phyloP scores from a whole-genome alignment of 176 grass and related monocot species.

The Lolium multiflorum region DNA sequence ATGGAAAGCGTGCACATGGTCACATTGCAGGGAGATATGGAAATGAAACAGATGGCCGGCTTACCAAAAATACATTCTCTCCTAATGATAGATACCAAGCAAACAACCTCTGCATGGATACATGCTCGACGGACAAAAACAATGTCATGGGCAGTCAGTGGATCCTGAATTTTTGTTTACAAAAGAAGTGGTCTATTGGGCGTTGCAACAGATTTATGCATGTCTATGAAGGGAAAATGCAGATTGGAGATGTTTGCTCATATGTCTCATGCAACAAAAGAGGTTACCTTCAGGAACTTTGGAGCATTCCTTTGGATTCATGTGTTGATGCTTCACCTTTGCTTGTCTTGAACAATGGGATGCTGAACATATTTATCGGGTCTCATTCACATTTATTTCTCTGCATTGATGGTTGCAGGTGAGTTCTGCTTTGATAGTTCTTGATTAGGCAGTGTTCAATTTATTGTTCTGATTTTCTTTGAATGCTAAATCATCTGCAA shows the following conservation, averaged over 20 bases:
- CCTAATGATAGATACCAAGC: constrained; percentile 12
- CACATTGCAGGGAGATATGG: constrained; percentile 14
- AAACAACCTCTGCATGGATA: not conserved
- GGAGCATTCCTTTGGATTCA: constrained; percentile 75
- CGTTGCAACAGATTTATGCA: constrained; percentile 69
- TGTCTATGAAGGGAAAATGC: constrained; percentile 41
- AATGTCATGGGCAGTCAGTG: constrained; percentile 41
- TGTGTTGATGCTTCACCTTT: constrained; percentile 99
- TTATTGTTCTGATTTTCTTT: constrained; percentile 17
- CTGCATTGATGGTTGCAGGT: constrained; percentile 78
- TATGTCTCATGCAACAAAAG: constrained; percentile 46
- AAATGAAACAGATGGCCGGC: constrained; percentile 20
- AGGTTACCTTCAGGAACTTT: constrained; percentile 58
- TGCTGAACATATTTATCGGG: constrained; percentile 77
- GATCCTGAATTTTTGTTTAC: constrained; percentile 52
- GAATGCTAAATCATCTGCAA: constrained; percentile 13
- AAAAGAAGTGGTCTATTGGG: constrained; percentile 60
- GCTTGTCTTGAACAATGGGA: constrained; percentile 71
- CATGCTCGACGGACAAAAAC: constrained; percentile 46
- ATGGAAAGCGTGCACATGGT: constrained; percentile 37
- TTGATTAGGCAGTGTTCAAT: constrained; percentile 13
- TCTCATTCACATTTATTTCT: constrained; percentile 87
- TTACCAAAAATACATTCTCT: constrained; percentile 32
- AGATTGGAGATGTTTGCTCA: constrained; percentile 48
- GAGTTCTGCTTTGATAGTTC: constrained; percentile 22